Evolutionary conservation across 2,329 filamentous ascomycete genomes (phyloP).

Genomic region (Bipolaris gigantea): DNA sequence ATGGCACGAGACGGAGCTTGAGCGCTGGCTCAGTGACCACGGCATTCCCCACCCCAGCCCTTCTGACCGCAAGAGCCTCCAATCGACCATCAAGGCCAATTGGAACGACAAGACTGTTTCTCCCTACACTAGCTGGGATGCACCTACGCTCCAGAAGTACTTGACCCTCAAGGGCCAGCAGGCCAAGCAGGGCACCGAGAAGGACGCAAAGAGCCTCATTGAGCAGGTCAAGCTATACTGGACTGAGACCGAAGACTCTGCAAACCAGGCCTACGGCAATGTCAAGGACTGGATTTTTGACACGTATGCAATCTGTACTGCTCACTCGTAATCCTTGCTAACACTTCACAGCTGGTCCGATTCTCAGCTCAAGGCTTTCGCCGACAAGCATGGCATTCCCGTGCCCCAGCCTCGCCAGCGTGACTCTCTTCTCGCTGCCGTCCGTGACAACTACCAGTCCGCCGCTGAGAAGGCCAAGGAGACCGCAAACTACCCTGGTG

Average conservation of each 20-base stretch:
- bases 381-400: constrained; percentile 83
- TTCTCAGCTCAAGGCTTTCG: constrained; percentile 89
- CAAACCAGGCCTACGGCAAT: constrained; percentile 69
- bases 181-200: constrained; percentile 65
- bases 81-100: constrained; percentile 83
- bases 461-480: constrained; percentile 76
- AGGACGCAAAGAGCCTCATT: constrained; percentile 69
- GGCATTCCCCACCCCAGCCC: constrained; percentile 87
- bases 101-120: constrained; percentile 78
- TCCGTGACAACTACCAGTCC: constrained; percentile 78
- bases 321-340: constrained; percentile 30
- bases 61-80: constrained; percentile 91
- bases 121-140: constrained; percentile 78
- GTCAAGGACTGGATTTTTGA: constrained; percentile 93
- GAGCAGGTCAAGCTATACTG: constrained; percentile 71
- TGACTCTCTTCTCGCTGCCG: constrained; percentile 76
- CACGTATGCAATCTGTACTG: constrained; percentile 50
- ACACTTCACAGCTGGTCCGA: constrained; percentile 74
- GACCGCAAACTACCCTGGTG: constrained; percentile 81
- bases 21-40: constrained; percentile 94
- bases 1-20: constrained; percentile 97
- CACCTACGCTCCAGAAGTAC: constrained; percentile 67
- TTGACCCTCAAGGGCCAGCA: constrained; percentile 72
- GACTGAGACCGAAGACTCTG: constrained; percentile 78
- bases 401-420: constrained; percentile 85